Evolutionary conservation across 352 stramenopile species (phyloP).

Genomic region (Phytophthora capsici): DNA sequence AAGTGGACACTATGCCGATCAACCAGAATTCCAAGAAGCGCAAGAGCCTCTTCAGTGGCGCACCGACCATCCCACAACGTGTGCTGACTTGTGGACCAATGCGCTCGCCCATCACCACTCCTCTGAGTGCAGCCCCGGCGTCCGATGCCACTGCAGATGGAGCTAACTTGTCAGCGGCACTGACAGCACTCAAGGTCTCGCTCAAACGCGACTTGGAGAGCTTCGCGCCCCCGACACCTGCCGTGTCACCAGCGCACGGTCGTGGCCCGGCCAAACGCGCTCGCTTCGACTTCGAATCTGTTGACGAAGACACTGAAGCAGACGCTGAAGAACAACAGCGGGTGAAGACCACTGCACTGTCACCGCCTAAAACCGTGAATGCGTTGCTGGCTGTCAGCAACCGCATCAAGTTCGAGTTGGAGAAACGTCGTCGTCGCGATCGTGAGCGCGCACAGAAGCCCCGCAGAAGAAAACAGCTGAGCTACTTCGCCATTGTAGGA

Average conservation of each 20-base stretch:
- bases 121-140: slow-evolving; percentile 10
- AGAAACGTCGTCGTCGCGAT: slow-evolving; percentile 59
- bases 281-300: slow-evolving; percentile 56
- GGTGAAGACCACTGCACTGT: slow-evolving; percentile 9
- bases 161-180: slow-evolving; percentile 57
- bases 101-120: slow-evolving; percentile 11
- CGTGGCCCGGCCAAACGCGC: slow-evolving; percentile 58
- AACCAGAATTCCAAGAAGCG: slow-evolving; percentile 77
- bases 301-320: slow-evolving; percentile 26
- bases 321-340: slow-evolving; percentile 37
- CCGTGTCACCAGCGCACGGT: slow-evolving; percentile 63
- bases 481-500: slow-evolving; percentile 81
- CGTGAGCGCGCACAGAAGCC: slow-evolving; percentile 54
- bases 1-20: slow-evolving; percentile 53
- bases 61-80: slow-evolving; percentile 35
- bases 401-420: slow-evolving; percentile 77
- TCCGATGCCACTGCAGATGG: slow-evolving; percentile 36
- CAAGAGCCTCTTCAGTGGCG: slow-evolving; percentile 50
- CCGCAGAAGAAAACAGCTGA: slow-evolving; percentile 73
- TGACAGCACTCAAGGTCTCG: slow-evolving; percentile 79
- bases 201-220: slow-evolving; percentile 76
- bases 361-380: slow-evolving; percentile 45
- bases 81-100: slow-evolving; percentile 22
- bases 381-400: slow-evolving; percentile 77
- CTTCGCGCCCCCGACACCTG: slow-evolving; percentile 74